Base-by-base conservation (phyloP, 805 yeast genomes). In the Huiozyma sinensis region DNA sequence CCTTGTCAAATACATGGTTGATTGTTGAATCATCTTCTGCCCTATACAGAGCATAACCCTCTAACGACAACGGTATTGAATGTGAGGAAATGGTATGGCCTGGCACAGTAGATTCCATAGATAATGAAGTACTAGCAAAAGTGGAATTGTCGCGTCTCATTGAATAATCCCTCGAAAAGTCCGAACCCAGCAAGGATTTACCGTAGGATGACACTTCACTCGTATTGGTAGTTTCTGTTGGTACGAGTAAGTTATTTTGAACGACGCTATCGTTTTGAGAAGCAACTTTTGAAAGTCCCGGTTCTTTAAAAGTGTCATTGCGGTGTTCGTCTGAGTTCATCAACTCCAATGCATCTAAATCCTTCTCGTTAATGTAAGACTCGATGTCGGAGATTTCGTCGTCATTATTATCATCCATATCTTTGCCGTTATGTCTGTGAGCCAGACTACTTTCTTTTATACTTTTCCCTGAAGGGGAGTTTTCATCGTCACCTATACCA, bases 151-250 rank as follows among this genome's bases (percentile, higher is more conserved):
- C 48, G 5, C 42, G 42, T 39, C 53, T 54, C 9, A 44, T 33
- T 27, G 47, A 50, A 12, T 44, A 56, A 17, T 48, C 55, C 1
- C 47, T 51, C 29, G 58, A 53, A 43, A 53, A 57, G 34, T 63
- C 66, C 5, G 67, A 63, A 31, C 58, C 65, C 28, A 63, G 42
- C 11, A 63, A 41, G 1, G 67, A 63, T 33, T 56, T 58, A 10
- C 65, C 65, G 42, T 57, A 63, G 5, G 67, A 63, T 1, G 67
- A 63, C 7, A 36, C 56, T 38, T 48, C 49, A 39, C 56, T 57
- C 3, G 40, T 33, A 13, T 34, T 41, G 2, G 40, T 48, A 1
- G 47, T 41, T 6, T 47, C 48, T 11, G 36, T 35, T 1, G 41
- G 49, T 6, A 49, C 38, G 6, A 46, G 33, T 10, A 17, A 12